Base-by-base conservation (phyloP, 73 alveolate species). In the Blepharisma stoltei region DNA sequence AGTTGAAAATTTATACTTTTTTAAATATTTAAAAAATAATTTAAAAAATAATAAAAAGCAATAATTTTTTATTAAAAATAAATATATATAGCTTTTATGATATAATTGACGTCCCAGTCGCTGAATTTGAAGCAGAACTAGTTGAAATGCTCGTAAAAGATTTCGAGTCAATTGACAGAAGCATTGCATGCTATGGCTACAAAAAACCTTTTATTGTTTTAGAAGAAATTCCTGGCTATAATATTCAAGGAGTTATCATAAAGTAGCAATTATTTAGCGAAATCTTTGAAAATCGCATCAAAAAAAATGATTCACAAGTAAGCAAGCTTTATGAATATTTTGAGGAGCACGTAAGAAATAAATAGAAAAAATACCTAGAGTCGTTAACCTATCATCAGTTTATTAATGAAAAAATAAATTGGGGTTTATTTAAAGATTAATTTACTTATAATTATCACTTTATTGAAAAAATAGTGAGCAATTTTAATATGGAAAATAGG, bases 141-240 rank as follows among this genome's bases (percentile, higher is more conserved):
- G 73, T 60, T 2, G 73, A 60, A 60, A 60, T 60, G 73, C 37
- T 60, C 0, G 46, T 60, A 9, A 60, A 60, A 60, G 73, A 60
- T 38, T 60, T 60, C 23, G 14, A n/a, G 18, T 14, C n/a, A 18
- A n/a, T 60, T 18, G 73, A 60, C 46, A 60, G 73, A 14, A 25
- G 45, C 2, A 60, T 60, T 25, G 73, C 73, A 18, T 60, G 73
- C 5, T 60, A 60, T 5, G 73, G 73, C 18, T 60, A 60, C 46
- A 25, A 25, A 11, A 60, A 60, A 60, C 11, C 48, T 25, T 60
- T 14, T 25, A 60, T 60, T 25, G 45, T 60, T 8, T 60, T 60
- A 25, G 73, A 60, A 60, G 73, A 60, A 25, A 14, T 8, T 14
- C 73, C 38, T 60, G 73, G 73, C 46, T 60, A 18, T 60, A 60